Evolutionary conservation across 2,329 filamentous ascomycete species (phyloP), one percentile per base, ranked within the genome.

Genomic region (Alternaria arborescens): DNA sequence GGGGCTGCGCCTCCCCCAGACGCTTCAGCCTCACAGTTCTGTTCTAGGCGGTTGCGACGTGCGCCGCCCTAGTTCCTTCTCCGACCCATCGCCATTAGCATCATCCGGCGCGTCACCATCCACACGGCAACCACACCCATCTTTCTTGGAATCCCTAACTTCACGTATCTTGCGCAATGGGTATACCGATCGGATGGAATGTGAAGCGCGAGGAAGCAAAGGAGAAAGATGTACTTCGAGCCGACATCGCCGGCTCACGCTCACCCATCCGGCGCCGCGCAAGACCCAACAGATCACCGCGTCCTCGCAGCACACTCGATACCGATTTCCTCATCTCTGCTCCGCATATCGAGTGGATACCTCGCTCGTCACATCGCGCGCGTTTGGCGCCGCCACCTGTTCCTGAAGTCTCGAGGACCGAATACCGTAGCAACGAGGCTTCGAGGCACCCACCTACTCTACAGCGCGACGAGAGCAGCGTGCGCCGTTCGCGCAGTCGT

Each of bases 241-340:
- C 73, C 64, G 86, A 88, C 70, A 75, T 82, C 38, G 82, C 83
- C 58, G 85, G 85, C 47, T 73, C 80, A 56, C 85, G 87, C 71
- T 88, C 86, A 40, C 77, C 85, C 42, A 89, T 89, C 70, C 84
- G 87, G 61, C 84, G 87, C 60, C 81, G 83, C 66, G 67, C 67
- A 43, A 71, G 73, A 44, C 62, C 65, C 32, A 67, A 65, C 57
- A 66, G 67, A 66, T 69, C 70, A 26, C 66, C 71, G 38, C 56
- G 58, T 64, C 66, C 55, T 54, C 67, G 36, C 41, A 63, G 50
- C 52, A 60, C 65, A 32, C 67, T 67, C 51, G 70, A 65, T 50
- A 60, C 56, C 22, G 65, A 65, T 58, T 68, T 70, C 43, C 57
- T 65, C 52, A 32, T 66, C 36, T 58, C 60, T 14, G 52, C 60